These are phyloP conservation scores for Aspergillus oerlinghausenensis DNA, from an alignment of 2,329 filamentous ascomycete genomes.

Conservation along the genomic window DNA sequence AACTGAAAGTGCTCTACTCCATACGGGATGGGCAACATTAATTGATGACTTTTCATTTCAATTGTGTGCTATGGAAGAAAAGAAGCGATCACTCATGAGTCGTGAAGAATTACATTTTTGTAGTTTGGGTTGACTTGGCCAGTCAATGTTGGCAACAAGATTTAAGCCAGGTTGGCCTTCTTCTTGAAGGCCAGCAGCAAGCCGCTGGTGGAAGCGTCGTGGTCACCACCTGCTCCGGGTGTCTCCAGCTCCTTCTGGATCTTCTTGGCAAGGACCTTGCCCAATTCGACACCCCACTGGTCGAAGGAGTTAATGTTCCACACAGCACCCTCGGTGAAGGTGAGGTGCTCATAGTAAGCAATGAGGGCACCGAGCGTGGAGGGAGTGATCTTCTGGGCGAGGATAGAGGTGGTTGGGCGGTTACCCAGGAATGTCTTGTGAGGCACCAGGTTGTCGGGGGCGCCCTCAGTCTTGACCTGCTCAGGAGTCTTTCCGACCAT, in stretches of 20 bases:
- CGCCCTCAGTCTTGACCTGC: conserved; percentile 45
- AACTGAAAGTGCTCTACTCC: neutral
- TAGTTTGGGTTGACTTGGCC: conserved; percentile 2
- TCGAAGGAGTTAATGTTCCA: conserved; percentile 99
- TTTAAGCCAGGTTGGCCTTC: conserved; percentile 50
- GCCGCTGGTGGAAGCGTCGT: conserved; percentile 84
- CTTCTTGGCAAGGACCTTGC: conserved; percentile 93
- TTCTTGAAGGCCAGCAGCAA: conserved; percentile 92
- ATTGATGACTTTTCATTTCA: neutral
- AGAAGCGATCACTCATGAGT: conserved; percentile 16
- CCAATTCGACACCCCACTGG: conserved; percentile 98
- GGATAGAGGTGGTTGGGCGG: conserved; percentile 90
- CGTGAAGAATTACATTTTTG: conserved; percentile 16
- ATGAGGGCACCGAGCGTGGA: conserved; percentile 91
- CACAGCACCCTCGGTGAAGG: conserved; percentile 93
- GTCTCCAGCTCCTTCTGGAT: conserved; percentile 78
- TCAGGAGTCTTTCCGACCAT: conserved; percentile 52
- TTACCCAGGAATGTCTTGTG: conserved; percentile 99
- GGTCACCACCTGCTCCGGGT: conserved; percentile 63
- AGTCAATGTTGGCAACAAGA: neutral
- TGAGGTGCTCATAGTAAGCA: conserved; percentile 98
- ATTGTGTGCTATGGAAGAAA: neutral
- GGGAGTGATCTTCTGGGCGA: conserved; percentile 90
- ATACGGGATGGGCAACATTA: neutral
- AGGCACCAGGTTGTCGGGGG: conserved; percentile 61